A percentile compares a stretch with the other conserved stretches of the same genome.
Conservation (phyloP, 2,329 filamentous ascomycete genomes). For the Botryotinia globosa region DNA sequence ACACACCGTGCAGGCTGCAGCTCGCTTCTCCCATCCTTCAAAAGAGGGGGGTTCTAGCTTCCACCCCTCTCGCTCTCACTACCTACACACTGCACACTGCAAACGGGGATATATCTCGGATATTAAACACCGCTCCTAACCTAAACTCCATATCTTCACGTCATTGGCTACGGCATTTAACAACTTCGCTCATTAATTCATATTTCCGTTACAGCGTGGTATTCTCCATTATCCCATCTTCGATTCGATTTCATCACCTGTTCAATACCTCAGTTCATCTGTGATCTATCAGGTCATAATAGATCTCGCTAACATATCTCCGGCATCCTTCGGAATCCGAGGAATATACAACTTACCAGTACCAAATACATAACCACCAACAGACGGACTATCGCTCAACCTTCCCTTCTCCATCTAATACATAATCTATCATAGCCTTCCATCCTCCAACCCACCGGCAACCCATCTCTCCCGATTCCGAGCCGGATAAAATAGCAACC, state of each 20-base stretch:
- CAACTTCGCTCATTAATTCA: neutral
- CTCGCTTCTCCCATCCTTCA: constrained; percentile 8
- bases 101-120: neutral
- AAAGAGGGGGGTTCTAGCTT: constrained; percentile 8
- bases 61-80: constrained; percentile 4
- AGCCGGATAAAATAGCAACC: neutral
- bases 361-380: neutral
- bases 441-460: neutral
- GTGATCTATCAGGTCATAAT: neutral
- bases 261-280: neutral
- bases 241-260: neutral
- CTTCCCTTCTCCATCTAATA: neutral
- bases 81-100: neutral
- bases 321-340: neutral
- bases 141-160: no score
- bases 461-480: neutral
- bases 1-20: neutral
- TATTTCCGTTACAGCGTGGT: neutral
- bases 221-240: neutral
- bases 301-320: neutral
- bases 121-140: neutral
- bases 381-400: neutral
- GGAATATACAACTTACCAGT: neutral
- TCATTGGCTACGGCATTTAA: neutral
- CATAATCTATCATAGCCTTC: neutral